phyloP scores from a whole-genome alignment of 2,329 filamentous ascomycete genomes.

The Fusarium continuum region DNA sequence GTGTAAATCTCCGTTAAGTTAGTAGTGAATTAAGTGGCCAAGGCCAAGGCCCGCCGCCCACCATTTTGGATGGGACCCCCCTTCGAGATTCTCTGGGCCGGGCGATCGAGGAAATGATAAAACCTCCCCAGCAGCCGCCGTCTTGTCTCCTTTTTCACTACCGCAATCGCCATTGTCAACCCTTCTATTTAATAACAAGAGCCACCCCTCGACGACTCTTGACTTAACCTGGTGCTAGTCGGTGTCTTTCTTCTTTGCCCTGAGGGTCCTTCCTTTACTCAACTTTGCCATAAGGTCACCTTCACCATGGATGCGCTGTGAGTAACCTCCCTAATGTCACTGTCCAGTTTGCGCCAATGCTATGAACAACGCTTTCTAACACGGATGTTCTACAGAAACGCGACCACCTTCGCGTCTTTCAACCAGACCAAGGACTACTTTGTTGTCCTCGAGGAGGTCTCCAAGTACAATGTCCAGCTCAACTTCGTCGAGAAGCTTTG shows the following conservation, averaged over 20 bases:
- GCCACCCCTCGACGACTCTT: conserved; percentile 36
- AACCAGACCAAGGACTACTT: conserved; percentile 63
- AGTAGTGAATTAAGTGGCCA: conserved; percentile 11
- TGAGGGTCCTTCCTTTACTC: conserved; percentile 7
- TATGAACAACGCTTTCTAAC: conserved; percentile 30
- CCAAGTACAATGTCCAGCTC: conserved; percentile 83
- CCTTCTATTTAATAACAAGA: conserved; percentile 21
- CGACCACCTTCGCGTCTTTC: conserved; percentile 60
- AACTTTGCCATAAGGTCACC: conserved; percentile 14
- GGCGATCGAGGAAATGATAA: conserved; percentile 44
- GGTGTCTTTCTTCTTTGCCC: conserved; percentile 22
- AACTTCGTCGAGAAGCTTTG: conserved; percentile 89
- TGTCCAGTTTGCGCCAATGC: conserved; percentile 15
- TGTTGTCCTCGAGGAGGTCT: conserved; percentile 69
- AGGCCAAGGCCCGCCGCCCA: conserved; percentile 28
- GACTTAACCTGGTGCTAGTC: conserved; percentile 31
- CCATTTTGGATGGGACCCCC: conserved; percentile 29
- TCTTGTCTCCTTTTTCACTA: conserved; percentile 37
- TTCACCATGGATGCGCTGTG: conserved; percentile 41
- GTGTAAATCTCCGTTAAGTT: conserved; percentile 23
- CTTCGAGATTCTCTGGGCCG: conserved; percentile 31
- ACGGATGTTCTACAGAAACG: conserved; percentile 53
- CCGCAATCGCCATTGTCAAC: conserved; percentile 38
- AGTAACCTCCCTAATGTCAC: conserved; percentile 33
- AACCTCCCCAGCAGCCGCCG: conserved; percentile 45